Evolutionary conservation across 75 land plant genomes (phyloP).

Genomic region (Cunninghamia lanceolata): DNA sequence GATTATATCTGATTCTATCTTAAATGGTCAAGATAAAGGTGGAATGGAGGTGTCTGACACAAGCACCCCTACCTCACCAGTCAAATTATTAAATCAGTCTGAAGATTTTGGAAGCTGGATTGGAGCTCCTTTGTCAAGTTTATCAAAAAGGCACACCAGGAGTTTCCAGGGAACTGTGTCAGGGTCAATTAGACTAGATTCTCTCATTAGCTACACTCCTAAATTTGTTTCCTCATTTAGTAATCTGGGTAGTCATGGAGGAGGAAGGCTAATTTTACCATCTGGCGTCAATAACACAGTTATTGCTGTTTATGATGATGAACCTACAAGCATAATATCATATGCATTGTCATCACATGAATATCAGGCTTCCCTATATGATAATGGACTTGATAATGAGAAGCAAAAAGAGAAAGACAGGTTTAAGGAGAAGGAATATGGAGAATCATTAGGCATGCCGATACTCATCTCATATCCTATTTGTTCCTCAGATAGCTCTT

Average conservation of each 20-base stretch:
- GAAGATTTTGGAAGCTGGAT: slow-evolving; percentile 52
- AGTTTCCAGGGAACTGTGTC: slow-evolving; percentile 14
- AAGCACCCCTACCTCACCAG: slow-evolving; percentile 38
- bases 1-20: slow-evolving; percentile 41
- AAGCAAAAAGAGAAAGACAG: slow-evolving; percentile 16
- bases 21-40: slow-evolving; percentile 38
- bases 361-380: slow-evolving; percentile 37
- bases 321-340: slow-evolving; percentile 86
- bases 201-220: slow-evolving; percentile 19
- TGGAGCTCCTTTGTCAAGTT: slow-evolving; percentile 53
- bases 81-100: slow-evolving; percentile 46
- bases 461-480: slow-evolving; percentile 13
- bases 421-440: slow-evolving; percentile 20
- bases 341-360: slow-evolving; percentile 73
- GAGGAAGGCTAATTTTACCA: slow-evolving; percentile 49
- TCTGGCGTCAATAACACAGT: slow-evolving; percentile 46
- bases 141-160: slow-evolving; percentile 37
- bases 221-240: slow-evolving; percentile 30
- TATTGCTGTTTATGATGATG: slow-evolving; percentile 86
- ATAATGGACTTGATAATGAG: slow-evolving; percentile 26
- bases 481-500: slow-evolving; percentile 29
- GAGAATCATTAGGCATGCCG: slow-evolving; percentile 10
- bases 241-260: slow-evolving; percentile 48
- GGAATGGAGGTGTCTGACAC: slow-evolving; percentile 31
- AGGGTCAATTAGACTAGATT: slow-evolving; percentile 22